phyloP scores from a whole-genome alignment of 176 grass and related monocot species.

The Oryza officinalis region DNA sequence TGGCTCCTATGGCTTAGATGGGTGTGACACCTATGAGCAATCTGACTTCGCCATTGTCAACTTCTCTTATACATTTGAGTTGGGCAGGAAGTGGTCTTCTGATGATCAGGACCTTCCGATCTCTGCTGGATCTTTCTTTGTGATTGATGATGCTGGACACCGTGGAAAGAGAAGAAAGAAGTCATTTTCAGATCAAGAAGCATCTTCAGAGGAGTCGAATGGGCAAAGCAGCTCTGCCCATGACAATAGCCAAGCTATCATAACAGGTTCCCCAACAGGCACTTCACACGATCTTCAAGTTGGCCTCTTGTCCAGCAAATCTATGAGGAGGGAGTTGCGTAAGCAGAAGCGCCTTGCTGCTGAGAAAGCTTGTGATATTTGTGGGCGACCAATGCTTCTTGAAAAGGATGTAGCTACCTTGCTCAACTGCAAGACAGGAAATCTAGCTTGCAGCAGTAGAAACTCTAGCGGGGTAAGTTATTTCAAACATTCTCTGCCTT shows the following conservation, averaged over 20 bases:
- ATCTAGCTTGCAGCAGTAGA: constrained; percentile 90
- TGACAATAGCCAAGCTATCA: constrained; percentile 40
- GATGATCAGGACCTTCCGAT: constrained; percentile 62
- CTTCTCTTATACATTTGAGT: constrained; percentile 78
- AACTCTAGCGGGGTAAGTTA: constrained; percentile 82
- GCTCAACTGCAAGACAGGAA: constrained; percentile 81
- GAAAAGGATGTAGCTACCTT: constrained; percentile 89
- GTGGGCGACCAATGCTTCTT: constrained; percentile 80
- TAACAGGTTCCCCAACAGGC: constrained; percentile 32
- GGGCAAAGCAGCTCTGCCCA: constrained; percentile 36
- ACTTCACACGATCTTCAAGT: constrained; percentile 47
- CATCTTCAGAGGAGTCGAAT: constrained; percentile 64
- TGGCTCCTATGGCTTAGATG: constrained; percentile 7
- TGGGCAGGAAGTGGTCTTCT: constrained; percentile 73
- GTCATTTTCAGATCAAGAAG: constrained; percentile 92
- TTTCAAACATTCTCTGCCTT: constrained; percentile 14
- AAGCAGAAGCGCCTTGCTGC: constrained; percentile 81
- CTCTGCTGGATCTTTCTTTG: constrained; percentile 81
- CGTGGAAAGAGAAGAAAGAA: constrained; percentile 79
- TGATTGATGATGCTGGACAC: constrained; percentile 70
- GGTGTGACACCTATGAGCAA: constrained; percentile 30
- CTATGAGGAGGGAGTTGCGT: constrained; percentile 72
- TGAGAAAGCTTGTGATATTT: constrained; percentile 97
- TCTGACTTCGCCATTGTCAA: constrained; percentile 84
- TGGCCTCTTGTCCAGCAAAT: constrained; percentile 56